A percentile compares a stretch with the other conserved stretches of the same genome.
These are phyloP conservation scores for Aspergillus alliaceus DNA, from an alignment of 2,329 filamentous ascomycete genomes.

Conservation along the genomic window DNA sequence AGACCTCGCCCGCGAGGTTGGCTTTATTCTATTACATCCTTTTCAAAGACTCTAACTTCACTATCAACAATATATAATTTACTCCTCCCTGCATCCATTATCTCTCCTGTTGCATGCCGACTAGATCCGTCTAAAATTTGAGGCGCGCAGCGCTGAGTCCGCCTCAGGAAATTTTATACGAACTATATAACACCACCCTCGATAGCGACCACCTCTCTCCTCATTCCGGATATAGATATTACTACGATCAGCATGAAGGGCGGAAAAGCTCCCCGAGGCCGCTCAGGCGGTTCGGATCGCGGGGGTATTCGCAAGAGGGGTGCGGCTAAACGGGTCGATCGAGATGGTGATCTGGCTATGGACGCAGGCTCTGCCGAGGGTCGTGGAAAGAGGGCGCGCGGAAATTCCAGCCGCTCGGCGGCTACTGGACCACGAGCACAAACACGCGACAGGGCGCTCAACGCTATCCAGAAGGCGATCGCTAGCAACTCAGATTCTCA, in stretches of 20 bases:
- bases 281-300: slow-evolving; percentile 35
- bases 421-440: slow-evolving; percentile 20
- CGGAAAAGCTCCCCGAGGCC: slow-evolving; percentile 31
- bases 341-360: slow-evolving; percentile 64
- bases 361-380: slow-evolving; percentile 43
- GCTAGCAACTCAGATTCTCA: slow-evolving; percentile 32
- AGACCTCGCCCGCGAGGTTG: background rate
- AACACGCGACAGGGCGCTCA: slow-evolving; percentile 31
- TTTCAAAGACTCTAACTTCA: background rate
- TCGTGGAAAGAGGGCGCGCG: slow-evolving; percentile 36
- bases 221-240: background rate
- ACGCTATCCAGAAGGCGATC: slow-evolving; percentile 40
- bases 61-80: background rate
- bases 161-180: slow-evolving; percentile 4
- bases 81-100: background rate
- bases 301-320: slow-evolving; percentile 55
- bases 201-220: background rate
- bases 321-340: slow-evolving; percentile 49
- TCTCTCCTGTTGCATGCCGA: slow-evolving; percentile 22
- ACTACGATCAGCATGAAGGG: slow-evolving; percentile 31
- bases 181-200: background rate
- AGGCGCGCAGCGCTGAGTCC: slow-evolving; percentile 30
- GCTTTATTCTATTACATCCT: background rate
- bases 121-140: slow-evolving; percentile 14
- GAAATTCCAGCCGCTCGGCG: slow-evolving; percentile 27